Conservation (phyloP, 441 rosid genomes). For the Populus hybrid region DNA sequence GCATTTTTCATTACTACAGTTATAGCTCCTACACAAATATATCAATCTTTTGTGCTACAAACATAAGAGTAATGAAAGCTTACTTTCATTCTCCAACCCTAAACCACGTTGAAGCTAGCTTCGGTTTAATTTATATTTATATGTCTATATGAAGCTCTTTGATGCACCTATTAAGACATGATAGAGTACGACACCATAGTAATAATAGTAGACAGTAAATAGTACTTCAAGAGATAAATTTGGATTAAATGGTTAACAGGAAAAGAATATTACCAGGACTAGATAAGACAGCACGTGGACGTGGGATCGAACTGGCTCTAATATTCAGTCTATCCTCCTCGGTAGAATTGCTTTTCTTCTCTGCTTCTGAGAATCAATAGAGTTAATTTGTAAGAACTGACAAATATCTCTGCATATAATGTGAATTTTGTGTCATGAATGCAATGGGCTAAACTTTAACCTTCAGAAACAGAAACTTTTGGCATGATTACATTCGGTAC, state of each 20-base stretch:
- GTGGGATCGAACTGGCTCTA: slow-evolving; percentile 45
- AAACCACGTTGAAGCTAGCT: not conserved
- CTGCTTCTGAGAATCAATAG: slow-evolving; percentile 26
- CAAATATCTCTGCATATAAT: not conserved
- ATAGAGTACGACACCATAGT: not conserved
- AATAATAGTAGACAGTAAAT: too few relatives aligned
- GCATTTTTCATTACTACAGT: not conserved
- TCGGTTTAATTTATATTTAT: not conserved
- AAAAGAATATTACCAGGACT: slow-evolving; percentile 47
- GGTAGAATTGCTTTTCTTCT: slow-evolving; percentile 24
- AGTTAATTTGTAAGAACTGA: not conserved
- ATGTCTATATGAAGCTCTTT: not conserved
- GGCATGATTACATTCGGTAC: slow-evolving; percentile 22
- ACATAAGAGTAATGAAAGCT: not conserved
- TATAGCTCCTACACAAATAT: not conserved
- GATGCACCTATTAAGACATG: not conserved
- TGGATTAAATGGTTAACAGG: not conserved
- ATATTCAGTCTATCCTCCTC: slow-evolving; percentile 40
- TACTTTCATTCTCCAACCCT: not conserved
- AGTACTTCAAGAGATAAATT: not conserved
- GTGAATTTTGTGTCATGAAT: not conserved
- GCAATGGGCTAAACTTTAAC: slow-evolving; percentile 9
- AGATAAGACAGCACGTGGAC: slow-evolving; percentile 69
- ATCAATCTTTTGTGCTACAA: not conserved
- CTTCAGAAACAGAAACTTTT: slow-evolving; percentile 28